These are phyloP conservation scores for Symbiodinium pilosum DNA, from an alignment of 73 alveolate species.

Conservation along the genomic window DNA sequence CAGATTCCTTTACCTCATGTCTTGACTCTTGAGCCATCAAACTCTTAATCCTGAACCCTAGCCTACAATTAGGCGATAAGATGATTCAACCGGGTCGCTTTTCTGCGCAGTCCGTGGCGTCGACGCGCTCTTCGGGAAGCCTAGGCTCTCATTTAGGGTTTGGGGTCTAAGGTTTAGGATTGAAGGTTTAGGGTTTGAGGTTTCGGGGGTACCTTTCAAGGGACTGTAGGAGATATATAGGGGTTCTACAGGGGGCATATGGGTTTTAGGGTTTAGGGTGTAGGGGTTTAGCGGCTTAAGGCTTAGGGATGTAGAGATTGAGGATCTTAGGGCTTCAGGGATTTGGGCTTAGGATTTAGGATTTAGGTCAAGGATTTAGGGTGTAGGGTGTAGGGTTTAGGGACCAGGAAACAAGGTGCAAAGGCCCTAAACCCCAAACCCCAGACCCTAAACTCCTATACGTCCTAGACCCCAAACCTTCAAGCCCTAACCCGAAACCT, in stretches of 20 bases:
- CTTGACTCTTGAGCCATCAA: not conserved
- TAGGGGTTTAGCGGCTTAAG: not conserved
- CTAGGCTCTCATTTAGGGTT: not conserved
- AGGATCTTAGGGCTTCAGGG: not conserved
- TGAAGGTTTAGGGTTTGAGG: not conserved
- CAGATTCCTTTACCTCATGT: not conserved
- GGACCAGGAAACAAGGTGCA: not conserved
- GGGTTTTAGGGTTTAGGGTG: not conserved
- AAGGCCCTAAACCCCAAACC: not conserved
- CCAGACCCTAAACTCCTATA: not conserved
- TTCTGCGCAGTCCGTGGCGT: constrained; percentile 78
- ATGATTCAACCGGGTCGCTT: not conserved
- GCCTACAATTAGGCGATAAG: not conserved
- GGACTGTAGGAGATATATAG: not conserved
- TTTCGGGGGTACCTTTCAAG: not conserved
- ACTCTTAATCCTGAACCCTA: not conserved
- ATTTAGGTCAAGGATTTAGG: not conserved
- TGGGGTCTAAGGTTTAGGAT: not conserved
- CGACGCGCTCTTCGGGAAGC: constrained; percentile 62
- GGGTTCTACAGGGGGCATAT: not conserved
- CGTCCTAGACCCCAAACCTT: not conserved
- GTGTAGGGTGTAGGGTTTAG: not conserved
- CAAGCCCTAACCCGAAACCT: too few relatives aligned
- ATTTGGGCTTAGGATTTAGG: not conserved
- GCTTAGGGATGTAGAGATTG: not conserved